Base-by-base conservation (phyloP, 768 basidiomycete genomes). In the Pisolithus orientalis region DNA sequence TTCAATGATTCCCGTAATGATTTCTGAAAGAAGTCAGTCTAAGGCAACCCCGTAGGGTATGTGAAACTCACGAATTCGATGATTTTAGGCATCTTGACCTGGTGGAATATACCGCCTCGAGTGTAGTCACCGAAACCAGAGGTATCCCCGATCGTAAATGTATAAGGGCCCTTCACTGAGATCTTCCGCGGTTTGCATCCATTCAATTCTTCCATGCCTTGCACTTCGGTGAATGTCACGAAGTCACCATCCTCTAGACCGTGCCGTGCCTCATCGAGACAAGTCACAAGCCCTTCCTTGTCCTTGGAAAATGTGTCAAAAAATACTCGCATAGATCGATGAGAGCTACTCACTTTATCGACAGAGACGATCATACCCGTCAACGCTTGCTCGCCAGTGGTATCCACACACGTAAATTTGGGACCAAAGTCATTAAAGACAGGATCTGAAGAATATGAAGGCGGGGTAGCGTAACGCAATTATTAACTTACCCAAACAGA, bases 161-260 rank as follows among this genome's bases (percentile, higher is more conserved):
- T 97, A 66, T 98, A 99, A 0, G 96, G 96, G 2, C 95, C 96
- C 64, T 95, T 98, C 56, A 95, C 92, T 14, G 87, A 75, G 37
- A 99, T 72, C 69, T 94, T 98, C 49, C 93, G 79, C 16, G 96
- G 92, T 64, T 94, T 89, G 63, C 90, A 91, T 4, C 76, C 87
- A 60, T 98, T 97, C 31, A 97, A 70, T 62, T 90, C 90, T 25
- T 79, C 76, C 92, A 96, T 95, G 34, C 96, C 96, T 69, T 94
- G 87, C 25, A 99, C 84, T 72, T 99, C 96, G 16, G 82, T 80
- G 73, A 99, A 98, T 5, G 96, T 94, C 24, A 98, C 94, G 62
- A 85, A 98, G 65, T 98, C 93, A 14, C 96, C 96, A 66, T 98
- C 96, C 67, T 97, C 94, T n/a, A 99, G 79, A 17, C 96, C 96